Evolutionary conservation across 2,329 filamentous ascomycete species (phyloP).

Genomic region (Aspergillus sp.): DNA sequence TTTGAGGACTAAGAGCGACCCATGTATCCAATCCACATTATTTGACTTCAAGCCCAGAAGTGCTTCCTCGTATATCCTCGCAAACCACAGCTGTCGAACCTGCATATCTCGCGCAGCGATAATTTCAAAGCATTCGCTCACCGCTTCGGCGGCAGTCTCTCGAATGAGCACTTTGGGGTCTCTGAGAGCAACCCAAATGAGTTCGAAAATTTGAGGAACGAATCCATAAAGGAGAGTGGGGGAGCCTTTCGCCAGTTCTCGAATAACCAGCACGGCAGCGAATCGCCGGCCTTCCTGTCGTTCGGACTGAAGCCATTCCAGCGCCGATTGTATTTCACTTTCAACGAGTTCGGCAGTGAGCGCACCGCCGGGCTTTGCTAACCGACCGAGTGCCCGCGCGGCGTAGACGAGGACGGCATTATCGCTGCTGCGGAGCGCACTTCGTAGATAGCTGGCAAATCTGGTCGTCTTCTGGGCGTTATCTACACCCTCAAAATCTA

Average conservation of each 20-base stretch:
- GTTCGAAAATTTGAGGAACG: constrained; percentile 90
- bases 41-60: constrained; percentile 74
- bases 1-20: constrained; percentile 88
- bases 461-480: constrained; percentile 89
- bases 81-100: constrained; percentile 84
- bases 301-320: constrained; percentile 96
- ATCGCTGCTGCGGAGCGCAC: constrained; percentile 85
- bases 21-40: constrained; percentile 86
- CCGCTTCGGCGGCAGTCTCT: constrained; percentile 86
- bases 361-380: constrained; percentile 89
- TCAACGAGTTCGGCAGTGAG: constrained; percentile 95
- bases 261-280: constrained; percentile 84
- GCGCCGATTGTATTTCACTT: constrained; percentile 90
- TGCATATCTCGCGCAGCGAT: constrained; percentile 88
- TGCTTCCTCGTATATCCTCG: constrained; percentile 85
- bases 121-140: constrained; percentile 94
- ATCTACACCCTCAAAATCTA: constrained; percentile 96
- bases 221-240: constrained; percentile 95
- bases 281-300: constrained; percentile 90
- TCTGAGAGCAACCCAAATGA: constrained; percentile 91
- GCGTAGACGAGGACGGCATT: constrained; percentile 87
- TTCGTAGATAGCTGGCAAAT: constrained; percentile 87
- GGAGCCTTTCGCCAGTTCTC: constrained; percentile 87
- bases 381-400: constrained; percentile 81
- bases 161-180: constrained; percentile 90